Conservation (phyloP, 805 yeast species). For the Candida taoyuanica region DNA sequence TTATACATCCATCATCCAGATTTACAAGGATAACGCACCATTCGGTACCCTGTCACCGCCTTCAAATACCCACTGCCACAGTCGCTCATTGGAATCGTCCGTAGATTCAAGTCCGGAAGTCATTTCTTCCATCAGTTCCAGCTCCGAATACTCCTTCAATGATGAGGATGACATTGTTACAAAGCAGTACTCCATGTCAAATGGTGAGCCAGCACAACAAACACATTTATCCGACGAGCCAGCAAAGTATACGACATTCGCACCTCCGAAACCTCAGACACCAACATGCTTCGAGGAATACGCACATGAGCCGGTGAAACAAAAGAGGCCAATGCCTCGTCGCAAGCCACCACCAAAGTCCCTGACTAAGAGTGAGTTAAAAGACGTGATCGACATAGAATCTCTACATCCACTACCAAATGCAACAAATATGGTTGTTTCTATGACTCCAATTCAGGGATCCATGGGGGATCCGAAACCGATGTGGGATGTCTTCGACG, state of each 20-base stretch:
- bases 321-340: background rate
- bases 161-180: background rate
- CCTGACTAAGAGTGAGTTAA: background rate
- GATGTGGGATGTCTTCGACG: slow-evolving; percentile 2
- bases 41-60: slow-evolving; percentile 1
- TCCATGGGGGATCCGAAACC: background rate
- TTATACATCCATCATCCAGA: slow-evolving; percentile 13
- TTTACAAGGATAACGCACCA: slow-evolving; percentile 16
- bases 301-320: too few relatives aligned
- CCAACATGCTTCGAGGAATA: too few relatives aligned
- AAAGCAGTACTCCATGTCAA: slow-evolving; percentile 1
- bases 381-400: background rate
- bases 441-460: background rate
- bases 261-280: too few relatives aligned
- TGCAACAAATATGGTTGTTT: background rate
- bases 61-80: background rate
- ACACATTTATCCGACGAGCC: too few relatives aligned
- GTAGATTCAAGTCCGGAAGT: slow-evolving; percentile 1
- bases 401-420: background rate
- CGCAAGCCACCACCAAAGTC: slow-evolving; percentile 5
- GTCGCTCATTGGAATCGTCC: slow-evolving; percentile 1
- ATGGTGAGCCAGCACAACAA: background rate
- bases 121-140: slow-evolving; percentile 1
- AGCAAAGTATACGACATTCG: too few relatives aligned
- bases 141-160: slow-evolving; percentile 9